A percentile compares a stretch with the other conserved stretches of the same genome.
These are phyloP conservation scores for Porpolomopsis calyptriformis DNA, from an alignment of 768 basidiomycete genomes.

Conservation along the genomic window DNA sequence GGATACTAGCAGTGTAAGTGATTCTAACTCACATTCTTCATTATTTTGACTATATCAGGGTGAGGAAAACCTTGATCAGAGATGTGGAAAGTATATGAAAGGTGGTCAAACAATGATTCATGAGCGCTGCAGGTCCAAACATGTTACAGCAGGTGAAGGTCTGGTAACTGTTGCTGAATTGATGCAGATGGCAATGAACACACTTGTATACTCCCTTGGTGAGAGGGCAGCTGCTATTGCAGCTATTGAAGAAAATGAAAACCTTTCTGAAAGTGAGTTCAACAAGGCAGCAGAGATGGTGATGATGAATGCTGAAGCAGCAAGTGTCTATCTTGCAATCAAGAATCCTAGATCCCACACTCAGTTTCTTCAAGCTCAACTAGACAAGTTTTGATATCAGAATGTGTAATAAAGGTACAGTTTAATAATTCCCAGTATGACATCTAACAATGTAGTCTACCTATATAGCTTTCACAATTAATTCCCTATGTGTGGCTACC, in stretches of 20 bases:
- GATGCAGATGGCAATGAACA: neutral
- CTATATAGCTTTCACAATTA: constrained; percentile 14
- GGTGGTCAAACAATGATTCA: neutral
- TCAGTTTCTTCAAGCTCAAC: neutral
- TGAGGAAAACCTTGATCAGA: neutral
- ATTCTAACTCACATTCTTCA: neutral
- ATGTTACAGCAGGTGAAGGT: neutral
- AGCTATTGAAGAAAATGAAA: neutral
- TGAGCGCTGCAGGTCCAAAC: neutral
- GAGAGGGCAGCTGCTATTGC: constrained; percentile 1
- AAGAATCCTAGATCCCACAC: neutral
- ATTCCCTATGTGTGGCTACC: constrained; percentile 9
- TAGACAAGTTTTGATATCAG: neutral
- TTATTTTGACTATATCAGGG: neutral
- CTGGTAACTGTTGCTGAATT: neutral
- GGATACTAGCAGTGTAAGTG: neutral
- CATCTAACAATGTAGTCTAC: constrained; percentile 2
- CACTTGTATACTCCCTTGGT: neutral
- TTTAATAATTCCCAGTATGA: neutral
- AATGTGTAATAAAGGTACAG: neutral
- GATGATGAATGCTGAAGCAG: neutral
- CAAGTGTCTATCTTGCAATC: constrained; percentile 2
- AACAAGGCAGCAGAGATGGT: neutral
- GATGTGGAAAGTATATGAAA: neutral
- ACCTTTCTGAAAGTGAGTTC: constrained; percentile 3